Conservation (phyloP, 2,329 filamentous ascomycete species). For the Arthrobotrys iridis region DNA sequence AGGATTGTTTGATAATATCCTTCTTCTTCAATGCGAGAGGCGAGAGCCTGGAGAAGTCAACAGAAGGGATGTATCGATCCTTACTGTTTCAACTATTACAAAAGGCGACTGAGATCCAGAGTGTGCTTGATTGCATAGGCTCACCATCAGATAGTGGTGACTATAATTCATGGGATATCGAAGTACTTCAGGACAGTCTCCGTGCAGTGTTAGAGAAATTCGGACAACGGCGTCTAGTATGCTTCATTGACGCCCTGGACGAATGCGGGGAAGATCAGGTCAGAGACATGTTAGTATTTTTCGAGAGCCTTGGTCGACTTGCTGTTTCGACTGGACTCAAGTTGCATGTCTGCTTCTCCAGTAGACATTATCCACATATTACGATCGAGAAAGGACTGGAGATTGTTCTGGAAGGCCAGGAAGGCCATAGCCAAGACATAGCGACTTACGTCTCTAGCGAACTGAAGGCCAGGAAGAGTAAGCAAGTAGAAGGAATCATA, state of each 20-base stretch:
- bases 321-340: constrained; percentile 26
- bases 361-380: constrained; percentile 64
- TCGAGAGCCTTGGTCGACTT: constrained; percentile 61
- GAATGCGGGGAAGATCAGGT: constrained; percentile 64
- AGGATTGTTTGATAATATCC: constrained; percentile 59
- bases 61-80: constrained; percentile 66
- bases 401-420: constrained; percentile 60
- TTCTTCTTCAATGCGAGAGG: constrained; percentile 68
- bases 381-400: constrained; percentile 58
- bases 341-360: constrained; percentile 62
- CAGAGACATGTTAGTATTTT: constrained; percentile 63
- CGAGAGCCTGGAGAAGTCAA: constrained; percentile 63
- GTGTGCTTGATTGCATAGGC: constrained; percentile 59
- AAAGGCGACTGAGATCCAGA: constrained; percentile 60
- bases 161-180: constrained; percentile 56
- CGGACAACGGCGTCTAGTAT: constrained; percentile 57
- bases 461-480: constrained; percentile 58
- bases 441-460: constrained; percentile 60
- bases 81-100: constrained; percentile 65
- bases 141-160: constrained; percentile 42
- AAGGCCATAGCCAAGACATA: constrained; percentile 60
- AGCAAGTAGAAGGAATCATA: constrained; percentile 57
- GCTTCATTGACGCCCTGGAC: constrained; percentile 65
- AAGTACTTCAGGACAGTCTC: constrained; percentile 59
- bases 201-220: constrained; percentile 58